Conservation (phyloP, 2,329 filamentous ascomycete species). For the Cercospora brassicicola region DNA sequence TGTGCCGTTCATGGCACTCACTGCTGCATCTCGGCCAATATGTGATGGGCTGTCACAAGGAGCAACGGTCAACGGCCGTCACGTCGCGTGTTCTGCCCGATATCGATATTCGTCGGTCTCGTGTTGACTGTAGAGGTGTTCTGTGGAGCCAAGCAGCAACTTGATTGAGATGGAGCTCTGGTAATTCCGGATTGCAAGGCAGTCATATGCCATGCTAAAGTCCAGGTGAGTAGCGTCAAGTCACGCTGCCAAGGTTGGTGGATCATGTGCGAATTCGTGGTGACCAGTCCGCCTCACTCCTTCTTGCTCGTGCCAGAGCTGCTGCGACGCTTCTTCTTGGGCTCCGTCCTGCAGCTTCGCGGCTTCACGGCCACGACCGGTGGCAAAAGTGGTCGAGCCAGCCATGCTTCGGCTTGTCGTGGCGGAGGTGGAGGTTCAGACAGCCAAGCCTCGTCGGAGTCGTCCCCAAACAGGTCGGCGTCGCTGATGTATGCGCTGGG, state of each 20-base stretch:
- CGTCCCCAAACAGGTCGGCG: constrained; percentile 41
- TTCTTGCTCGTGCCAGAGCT: constrained; percentile 23
- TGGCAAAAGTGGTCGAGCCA: constrained; percentile 36
- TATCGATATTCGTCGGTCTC: neutral
- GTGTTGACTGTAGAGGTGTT: neutral
- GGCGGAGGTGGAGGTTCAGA: constrained; percentile 39
- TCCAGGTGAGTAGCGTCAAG: neutral
- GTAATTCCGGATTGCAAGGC: neutral
- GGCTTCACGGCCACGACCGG: constrained; percentile 31
- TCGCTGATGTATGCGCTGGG: constrained; percentile 42
- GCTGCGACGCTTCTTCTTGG: constrained; percentile 27
- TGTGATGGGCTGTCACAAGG: constrained; percentile 8
- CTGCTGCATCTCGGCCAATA: constrained; percentile 1
- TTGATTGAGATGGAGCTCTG: neutral
- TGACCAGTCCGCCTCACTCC: constrained; percentile 16
- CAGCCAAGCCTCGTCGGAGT: constrained; percentile 35
- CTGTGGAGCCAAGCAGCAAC: neutral
- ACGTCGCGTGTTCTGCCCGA: neutral
- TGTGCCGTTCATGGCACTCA: constrained; percentile 1
- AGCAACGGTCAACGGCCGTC: neutral
- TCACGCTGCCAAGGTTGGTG: neutral
- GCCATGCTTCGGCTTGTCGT: constrained; percentile 37
- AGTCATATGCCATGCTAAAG: neutral
- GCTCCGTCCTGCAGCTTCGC: constrained; percentile 19
- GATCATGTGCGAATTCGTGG: neutral